Evolutionary conservation across 2,329 filamentous ascomycete genomes (phyloP).

Genomic region (Claviceps monticola): DNA sequence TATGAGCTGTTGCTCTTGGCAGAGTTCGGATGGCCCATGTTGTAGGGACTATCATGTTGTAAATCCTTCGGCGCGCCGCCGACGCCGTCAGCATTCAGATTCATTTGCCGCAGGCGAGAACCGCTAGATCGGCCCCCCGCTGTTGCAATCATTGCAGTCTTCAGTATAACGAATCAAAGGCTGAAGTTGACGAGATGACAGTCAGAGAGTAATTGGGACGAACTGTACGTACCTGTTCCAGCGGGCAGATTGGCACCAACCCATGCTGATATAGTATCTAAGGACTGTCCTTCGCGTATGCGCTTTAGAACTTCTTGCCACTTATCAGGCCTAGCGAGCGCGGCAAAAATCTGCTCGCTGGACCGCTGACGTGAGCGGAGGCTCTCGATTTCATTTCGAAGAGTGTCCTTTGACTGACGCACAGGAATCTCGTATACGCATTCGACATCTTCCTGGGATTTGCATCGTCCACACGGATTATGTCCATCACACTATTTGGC

Average conservation of each 20-base stretch:
- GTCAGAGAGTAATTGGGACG: slow-evolving; percentile 12
- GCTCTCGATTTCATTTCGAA: slow-evolving; percentile 44
- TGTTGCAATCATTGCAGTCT: slow-evolving; percentile 8
- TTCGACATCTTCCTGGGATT: slow-evolving; percentile 36
- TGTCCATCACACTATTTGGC: slow-evolving; percentile 41
- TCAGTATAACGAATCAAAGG: slow-evolving; percentile 8
- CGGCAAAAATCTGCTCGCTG: slow-evolving; percentile 41
- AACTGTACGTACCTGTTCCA: slow-evolving; percentile 13
- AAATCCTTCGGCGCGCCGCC: slow-evolving; percentile 23
- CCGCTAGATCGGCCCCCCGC: slow-evolving; percentile 14
- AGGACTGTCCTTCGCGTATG: slow-evolving; percentile 37
- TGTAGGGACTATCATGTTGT: slow-evolving; percentile 34
- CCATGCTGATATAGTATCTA: slow-evolving; percentile 44
- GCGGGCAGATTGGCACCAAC: slow-evolving; percentile 24
- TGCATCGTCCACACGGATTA: slow-evolving; percentile 41
- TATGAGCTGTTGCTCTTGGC: slow-evolving; percentile 33
- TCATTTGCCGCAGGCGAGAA: slow-evolving; percentile 10
- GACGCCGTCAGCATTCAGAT: slow-evolving; percentile 15
- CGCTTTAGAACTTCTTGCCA: slow-evolving; percentile 41
- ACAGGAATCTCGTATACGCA: slow-evolving; percentile 50
- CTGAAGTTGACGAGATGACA: too few relatives aligned
- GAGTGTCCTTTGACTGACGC: slow-evolving; percentile 48
- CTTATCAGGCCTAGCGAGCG: slow-evolving; percentile 34
- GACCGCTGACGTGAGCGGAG: slow-evolving; percentile 40
- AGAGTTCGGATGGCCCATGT: slow-evolving; percentile 32